Base-by-base conservation (phyloP, 2,329 filamentous ascomycete genomes). In the Acephala macrosclerotiorum region DNA sequence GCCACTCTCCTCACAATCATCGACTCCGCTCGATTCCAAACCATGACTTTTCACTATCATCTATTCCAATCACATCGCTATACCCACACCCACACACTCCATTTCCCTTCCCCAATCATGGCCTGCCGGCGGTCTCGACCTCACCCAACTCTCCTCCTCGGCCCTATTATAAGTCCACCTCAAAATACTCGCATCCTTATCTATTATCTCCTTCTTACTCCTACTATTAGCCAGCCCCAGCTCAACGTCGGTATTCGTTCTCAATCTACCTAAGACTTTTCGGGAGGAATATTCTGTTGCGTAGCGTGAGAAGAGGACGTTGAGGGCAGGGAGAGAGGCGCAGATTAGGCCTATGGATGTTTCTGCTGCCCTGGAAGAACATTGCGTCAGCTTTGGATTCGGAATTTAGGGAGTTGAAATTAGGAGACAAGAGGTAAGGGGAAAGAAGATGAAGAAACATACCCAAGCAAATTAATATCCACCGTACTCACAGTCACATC, bases 341-440 rank as follows among this genome's bases (percentile, higher is more conserved):
- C 61, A 63, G 8, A 63, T 59, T 3, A 63, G 42, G 2, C 61
- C 61, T 20, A 63, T 63, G 3, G 61, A 63, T 14, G 47, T 56
- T 59, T 63, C 61, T 22, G 55, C 55, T 29, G 47, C 29, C n/a
- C 61, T 63, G 11, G 5, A 6, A 9, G n/a, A 4, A 9, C 22
- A 36, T 25, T 12, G 25, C 11, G 26, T 33, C 12, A 33, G 51
- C 16, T 56, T 25, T 3, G 3, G 22, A 49, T 42, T 42, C 38
- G 18, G 12, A 4, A 7, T 22, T 3, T 29, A 56, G 11, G 29
- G 18, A 12, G 18, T 11, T 5, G 22, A 33, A 9, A 35, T 18
- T 6, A 40, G 55, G 20, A 16, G 20, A 26, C 45, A 22, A 45
- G 25, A 45, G 38, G 8, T 16, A 33, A 26, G 20, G 14, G 38